Evolutionary conservation across 208 protist species (phyloP).

Genomic region (Trichomonas vaginalis): DNA sequence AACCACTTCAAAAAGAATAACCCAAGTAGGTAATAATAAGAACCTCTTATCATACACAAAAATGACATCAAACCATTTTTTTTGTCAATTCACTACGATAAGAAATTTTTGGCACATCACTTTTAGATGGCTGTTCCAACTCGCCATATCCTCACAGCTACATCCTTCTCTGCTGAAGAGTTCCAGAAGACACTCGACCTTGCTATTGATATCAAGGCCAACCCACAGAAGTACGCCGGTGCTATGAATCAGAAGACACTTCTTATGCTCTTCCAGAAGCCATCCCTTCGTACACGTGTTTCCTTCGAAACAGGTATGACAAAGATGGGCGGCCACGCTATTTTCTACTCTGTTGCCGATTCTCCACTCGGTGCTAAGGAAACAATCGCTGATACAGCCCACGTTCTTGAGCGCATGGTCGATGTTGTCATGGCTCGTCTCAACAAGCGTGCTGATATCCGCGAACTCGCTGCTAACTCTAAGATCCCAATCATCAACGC

Average conservation of each 20-base stretch:
- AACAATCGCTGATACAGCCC: conserved; percentile 44
- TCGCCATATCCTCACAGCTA: conserved; percentile 10
- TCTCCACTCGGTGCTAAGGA: conserved; percentile 57
- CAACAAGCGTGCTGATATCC: conserved; percentile 36
- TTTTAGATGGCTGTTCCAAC: conserved; percentile 6
- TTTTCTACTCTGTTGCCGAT: conserved; percentile 51
- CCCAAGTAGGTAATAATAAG: too few species aligned
- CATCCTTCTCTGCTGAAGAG: neutral
- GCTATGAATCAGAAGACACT: conserved; percentile 41
- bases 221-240: neutral
- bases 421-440: conserved; percentile 51
- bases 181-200: neutral
- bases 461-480: conserved; percentile 29
- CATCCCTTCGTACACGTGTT: conserved; percentile 54
- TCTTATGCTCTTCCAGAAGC: conserved; percentile 61
- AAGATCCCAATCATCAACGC: conserved; percentile 60
- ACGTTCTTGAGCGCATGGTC: conserved; percentile 50
- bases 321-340: conserved; percentile 56
- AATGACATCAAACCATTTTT: too few species aligned
- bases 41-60: too few species aligned
- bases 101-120: too few species aligned
- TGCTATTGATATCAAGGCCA: neutral
- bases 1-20: too few species aligned
- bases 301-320: conserved; percentile 61
- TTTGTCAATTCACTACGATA: too few species aligned